Base-by-base conservation (phyloP, 2,329 filamentous ascomycete genomes). In the Saccharata proteae region DNA sequence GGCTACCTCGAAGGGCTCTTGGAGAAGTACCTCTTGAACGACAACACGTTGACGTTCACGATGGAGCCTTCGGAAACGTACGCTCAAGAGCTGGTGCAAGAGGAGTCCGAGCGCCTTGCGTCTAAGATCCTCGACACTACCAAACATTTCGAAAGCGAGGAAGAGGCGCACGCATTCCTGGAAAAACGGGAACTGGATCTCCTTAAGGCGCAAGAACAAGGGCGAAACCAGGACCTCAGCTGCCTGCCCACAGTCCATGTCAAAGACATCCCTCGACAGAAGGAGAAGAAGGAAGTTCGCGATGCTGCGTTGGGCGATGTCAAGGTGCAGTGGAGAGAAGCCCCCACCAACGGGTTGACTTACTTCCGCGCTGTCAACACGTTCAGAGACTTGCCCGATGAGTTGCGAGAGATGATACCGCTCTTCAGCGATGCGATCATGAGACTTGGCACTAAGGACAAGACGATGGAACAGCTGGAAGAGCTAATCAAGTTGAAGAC, bases 401-500 rank as follows among this genome's bases (percentile, higher is more conserved):
- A 94, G 40, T 67, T 96, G 31, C 73, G 90, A 31, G 67, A 82
- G 43, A 65, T 96, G 36, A 71, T 96, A 28, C 90, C 90, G 1
- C 62, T 98, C 0, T 96, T 96, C 51, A 85, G 82, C 10, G 86
- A 93, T 49, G 77, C 81, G 21, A 77, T 98, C 38, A 90, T 94
- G 80, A 79, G 90, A 13, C 69, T 98, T 6, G 90, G 90, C 10
- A 98, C 88, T 3, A 80, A 80, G 44, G 72, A 77, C 37, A 81
- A 81, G 67, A 76, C 77, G 0, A 94, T 93, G 80, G 90, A 94
- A 54, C 77, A 94, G 54, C 71, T 96, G 30, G 90, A 98, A 55
- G 90, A 96, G 48, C 59, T 86, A 34, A 94, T 98, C 54, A 96
- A 96, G 55, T 69, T 96, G 17, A 93, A 92, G 61, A 96, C 90